These are phyloP conservation scores for Suillus decipiens DNA, from an alignment of 768 basidiomycete genomes.

Conservation along the genomic window DNA sequence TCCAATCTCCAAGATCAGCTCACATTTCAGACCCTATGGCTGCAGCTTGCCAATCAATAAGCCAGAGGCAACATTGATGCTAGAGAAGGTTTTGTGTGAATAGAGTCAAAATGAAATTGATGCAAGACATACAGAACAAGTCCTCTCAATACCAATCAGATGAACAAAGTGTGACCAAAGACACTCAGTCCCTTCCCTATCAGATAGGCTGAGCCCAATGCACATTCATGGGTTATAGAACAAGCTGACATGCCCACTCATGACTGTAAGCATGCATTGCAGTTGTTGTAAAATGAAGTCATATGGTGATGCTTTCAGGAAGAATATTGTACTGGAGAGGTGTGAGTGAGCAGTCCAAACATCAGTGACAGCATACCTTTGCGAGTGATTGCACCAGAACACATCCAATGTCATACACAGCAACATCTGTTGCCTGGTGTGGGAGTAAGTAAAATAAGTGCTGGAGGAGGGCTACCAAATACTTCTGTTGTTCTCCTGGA, in stretches of 20 bases:
- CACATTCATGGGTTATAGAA: conserved; percentile 28
- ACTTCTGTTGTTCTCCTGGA: conserved; percentile 42
- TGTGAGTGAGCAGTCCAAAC: neutral
- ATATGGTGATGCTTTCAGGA: conserved; percentile 14
- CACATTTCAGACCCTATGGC: conserved; percentile 28
- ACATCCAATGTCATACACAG: conserved; percentile 39
- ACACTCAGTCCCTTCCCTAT: conserved; percentile 16
- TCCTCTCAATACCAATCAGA: conserved; percentile 36
- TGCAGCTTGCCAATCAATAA: conserved; percentile 35
- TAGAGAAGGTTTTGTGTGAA: neutral
- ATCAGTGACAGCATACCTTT: conserved; percentile 26
- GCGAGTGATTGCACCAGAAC: conserved; percentile 26
- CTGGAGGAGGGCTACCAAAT: conserved; percentile 36
- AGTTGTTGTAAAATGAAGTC: conserved; percentile 33
- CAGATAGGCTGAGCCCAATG: conserved; percentile 9
- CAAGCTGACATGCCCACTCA: conserved; percentile 31
- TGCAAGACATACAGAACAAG: conserved; percentile 31
- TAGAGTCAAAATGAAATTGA: neutral
- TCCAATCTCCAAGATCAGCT: conserved; percentile 36
- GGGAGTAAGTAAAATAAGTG: conserved; percentile 34
- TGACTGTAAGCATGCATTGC: conserved; percentile 44
- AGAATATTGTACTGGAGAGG: conserved; percentile 31
- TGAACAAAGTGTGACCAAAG: conserved; percentile 37
- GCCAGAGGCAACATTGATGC: conserved; percentile 32
- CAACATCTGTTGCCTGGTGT: conserved; percentile 27